phyloP scores from a whole-genome alignment of 2,329 filamentous ascomycete genomes.

The Microdochium trichocladiopsis region DNA sequence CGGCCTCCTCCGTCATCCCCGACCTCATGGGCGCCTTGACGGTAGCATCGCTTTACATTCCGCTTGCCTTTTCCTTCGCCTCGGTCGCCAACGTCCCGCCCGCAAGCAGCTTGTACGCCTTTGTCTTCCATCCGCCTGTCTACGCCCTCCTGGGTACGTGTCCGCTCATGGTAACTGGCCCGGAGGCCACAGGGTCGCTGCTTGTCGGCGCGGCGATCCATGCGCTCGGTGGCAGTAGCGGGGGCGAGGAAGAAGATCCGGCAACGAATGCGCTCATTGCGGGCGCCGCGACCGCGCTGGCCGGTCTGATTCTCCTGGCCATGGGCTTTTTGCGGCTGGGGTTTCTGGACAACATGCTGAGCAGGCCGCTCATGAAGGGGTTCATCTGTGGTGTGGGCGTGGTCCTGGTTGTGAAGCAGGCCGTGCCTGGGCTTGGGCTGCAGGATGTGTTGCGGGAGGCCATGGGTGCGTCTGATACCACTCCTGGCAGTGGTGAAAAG shows the following conservation, averaged over 20 bases:
- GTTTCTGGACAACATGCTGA: constrained; percentile 67
- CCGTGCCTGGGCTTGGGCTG: constrained; percentile 64
- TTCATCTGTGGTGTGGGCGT: constrained; percentile 72
- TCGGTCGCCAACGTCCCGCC: constrained; percentile 67
- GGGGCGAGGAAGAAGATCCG: constrained; percentile 46
- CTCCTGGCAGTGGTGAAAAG: constrained; percentile 59
- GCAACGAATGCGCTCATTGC: constrained; percentile 55
- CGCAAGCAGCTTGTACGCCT: constrained; percentile 66
- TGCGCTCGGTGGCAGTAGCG: constrained; percentile 45
- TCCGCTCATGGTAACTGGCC: constrained; percentile 64
- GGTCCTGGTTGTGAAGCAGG: constrained; percentile 66
- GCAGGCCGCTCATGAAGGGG: constrained; percentile 61
- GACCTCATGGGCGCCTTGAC: constrained; percentile 66
- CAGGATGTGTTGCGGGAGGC: constrained; percentile 42
- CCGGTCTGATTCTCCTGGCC: constrained; percentile 59
- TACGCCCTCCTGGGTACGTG: constrained; percentile 67
- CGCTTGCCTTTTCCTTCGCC: constrained; percentile 65
- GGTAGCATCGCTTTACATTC: constrained; percentile 70
- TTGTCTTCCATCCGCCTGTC: constrained; percentile 64
- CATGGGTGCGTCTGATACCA: constrained; percentile 57
- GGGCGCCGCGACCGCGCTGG: constrained; percentile 61
- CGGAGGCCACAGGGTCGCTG: constrained; percentile 65
- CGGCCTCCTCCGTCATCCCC: constrained; percentile 56
- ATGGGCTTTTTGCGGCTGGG: constrained; percentile 61
- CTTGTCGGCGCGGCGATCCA: constrained; percentile 59